Base-by-base conservation (phyloP, 2,329 filamentous ascomycete species). In the Alternaria ethzedia region DNA sequence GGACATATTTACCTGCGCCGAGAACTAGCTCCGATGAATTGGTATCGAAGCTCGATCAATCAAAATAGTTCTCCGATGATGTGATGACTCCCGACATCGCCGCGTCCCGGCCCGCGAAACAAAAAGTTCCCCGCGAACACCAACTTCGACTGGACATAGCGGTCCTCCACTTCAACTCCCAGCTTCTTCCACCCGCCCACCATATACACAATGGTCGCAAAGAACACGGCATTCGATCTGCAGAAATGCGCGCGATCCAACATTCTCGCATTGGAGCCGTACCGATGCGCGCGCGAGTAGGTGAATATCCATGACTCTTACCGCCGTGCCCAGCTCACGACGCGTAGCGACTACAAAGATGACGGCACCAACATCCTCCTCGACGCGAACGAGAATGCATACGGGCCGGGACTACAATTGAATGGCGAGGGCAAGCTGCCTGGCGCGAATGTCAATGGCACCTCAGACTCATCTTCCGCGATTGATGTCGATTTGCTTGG, bases 341-440 rank as follows among this genome's bases (percentile, higher is more conserved):
- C 49, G 25, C 21, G 45, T 50, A 96, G 93, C 83, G 96, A 99
- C 87, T 98, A 99, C 87, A 97, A 99, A 84, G 95, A 99, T 80
- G 92, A 99, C 78, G 96, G 96, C 71, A 95, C 90, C 63, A 98
- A 98, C 77, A 89, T 98, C 74, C 90, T 99, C 56, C 91, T 99
- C 70, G 96, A 99, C 79, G 96, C 96, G 72, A 99, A 99, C 76
- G 96, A 99, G 83, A 99, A 99, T 77, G 94, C 96, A 63, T 97
- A 91, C 75, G 96, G 96, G 0, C 95, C 96, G 0, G 91, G 92
- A 2, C 83, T 97, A 52, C 83, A 85, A 3, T 72, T 90, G 52
- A 80, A 81, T 28, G 73, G 77, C 2, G 76, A 86, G 44, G 83
- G 84, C 11, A 83, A 84, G 54, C 81, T 87, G 11, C 78, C 84